Base-by-base conservation (phyloP, 192 early-diverging fungal species). In the Linnemannia zychae region DNA sequence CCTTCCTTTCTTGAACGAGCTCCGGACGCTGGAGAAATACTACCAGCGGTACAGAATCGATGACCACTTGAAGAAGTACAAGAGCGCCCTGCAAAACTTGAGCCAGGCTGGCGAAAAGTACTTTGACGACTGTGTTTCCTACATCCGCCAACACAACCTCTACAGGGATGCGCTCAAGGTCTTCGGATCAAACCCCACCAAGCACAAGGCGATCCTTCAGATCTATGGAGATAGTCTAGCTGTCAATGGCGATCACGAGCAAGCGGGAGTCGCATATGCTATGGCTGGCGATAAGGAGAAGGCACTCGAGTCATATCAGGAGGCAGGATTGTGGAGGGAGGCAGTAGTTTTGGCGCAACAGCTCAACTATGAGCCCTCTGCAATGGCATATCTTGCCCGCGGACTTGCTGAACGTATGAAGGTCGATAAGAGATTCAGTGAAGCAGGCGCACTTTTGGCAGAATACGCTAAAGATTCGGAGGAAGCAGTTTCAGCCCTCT, bases 21-120 rank as follows among this genome's bases (percentile, higher is more conserved):
- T 99, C 44, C 92, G 96, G 34, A 90, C 91, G 24, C 84, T 97
- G n/a, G 89, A 94, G 36, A 90, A 91, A 49, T 91, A 94, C 67
- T 97, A 97, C 77, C 96, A 97, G 74, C 93, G 94, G 1, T 99
- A 91, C 90, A 89, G 87, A 75, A 99, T 99, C 71, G 96, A 99
- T 71, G 94, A 96, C 66, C 93, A 98, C 86, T 89, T 99, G 24
- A 88, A 90, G 12, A 92, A 95, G 67, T 75, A 88, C 69, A 83
- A 86, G n/a, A 90, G 90, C 63, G 97, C 97, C 0, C 81, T 99
- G 0, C 71, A 76, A 16, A 93, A 98, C 84, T 81, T 99, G 73
- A 90, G 88, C 53, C 86, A 85, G 49, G 88, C 92, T 12, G 89
- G 89, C 60, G 90, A 90, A 38, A 71, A 85, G 11, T 76, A 88